Base-by-base conservation (phyloP, 768 basidiomycete genomes). In the Phaeotremella skinneri region DNA sequence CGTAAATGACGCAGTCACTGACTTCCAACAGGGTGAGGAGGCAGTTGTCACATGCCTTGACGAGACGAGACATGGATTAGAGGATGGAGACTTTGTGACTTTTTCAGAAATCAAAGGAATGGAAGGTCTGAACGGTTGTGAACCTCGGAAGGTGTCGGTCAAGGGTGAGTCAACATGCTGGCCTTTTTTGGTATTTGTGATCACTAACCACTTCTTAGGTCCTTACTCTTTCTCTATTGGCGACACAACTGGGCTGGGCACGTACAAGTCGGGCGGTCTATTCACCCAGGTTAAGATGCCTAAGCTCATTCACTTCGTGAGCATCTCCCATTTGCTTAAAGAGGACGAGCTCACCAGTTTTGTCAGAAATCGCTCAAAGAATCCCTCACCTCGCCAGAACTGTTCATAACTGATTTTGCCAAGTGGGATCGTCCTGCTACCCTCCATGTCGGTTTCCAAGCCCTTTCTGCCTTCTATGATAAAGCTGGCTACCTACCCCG, bases 201-300 rank as follows among this genome's bases (percentile, higher is more conserved):
- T 16, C 39, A 32, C 16, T 31, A 9, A 6, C 23, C 45, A 50
- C 25, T 27, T 1, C 21, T 23, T 56, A 79, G 79, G 94, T 2
- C 96, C 96, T 0, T 99, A 98, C 75, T 97, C 96, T 0, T 99
- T 99, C 78, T 81, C 87, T 29, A 94, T 99, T 57, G 94, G 96
- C 2, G 90, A 96, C 75, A 97, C 93, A 2, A 83, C 86, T 29
- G 82, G 82, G 32, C 74, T 96, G 11, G 81, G 85, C 26, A 81
- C 84, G 45, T 98, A 98, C 79, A 84, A 86, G 66, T 74, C 84
- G 27, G 96, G 94, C 25, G 96, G 96, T 34, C 88, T 93, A 61
- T 99, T 97, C 76, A 91, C 90, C 5, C 96, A 99, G 78, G 92
- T 98, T 63, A 99, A 98, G 80, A 94, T 97, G 91, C 96, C 96